A percentile compares a stretch with the other conserved stretches of the same genome.
Evolutionary conservation across 768 basidiomycete species (phyloP).

Genomic region (Pulveroboletus sp.): DNA sequence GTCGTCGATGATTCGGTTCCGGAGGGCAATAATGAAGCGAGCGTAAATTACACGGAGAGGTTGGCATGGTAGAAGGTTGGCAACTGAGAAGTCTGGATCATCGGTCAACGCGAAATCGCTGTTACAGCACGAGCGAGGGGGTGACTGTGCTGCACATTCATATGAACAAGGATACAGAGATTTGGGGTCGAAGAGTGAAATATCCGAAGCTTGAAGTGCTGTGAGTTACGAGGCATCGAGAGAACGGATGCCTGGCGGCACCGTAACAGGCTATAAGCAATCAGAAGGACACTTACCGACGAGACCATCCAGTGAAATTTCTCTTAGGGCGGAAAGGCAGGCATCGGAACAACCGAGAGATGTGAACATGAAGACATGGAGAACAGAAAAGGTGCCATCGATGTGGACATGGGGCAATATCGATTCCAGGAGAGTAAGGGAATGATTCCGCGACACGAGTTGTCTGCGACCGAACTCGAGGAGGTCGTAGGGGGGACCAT

Average conservation of each 20-base stretch:
- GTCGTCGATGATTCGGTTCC: constrained; percentile 48
- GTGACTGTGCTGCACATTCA: constrained; percentile 38
- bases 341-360: constrained; percentile 31
- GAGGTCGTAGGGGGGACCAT: constrained; percentile 32
- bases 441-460: constrained; percentile 39
- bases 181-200: constrained; percentile 43
- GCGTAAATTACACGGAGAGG: constrained; percentile 39
- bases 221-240: constrained; percentile 8
- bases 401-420: constrained; percentile 52
- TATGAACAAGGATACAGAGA: constrained; percentile 54
- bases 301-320: constrained; percentile 48
- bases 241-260: constrained; percentile 2
- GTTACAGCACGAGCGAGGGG: constrained; percentile 41
- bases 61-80: constrained; percentile 44
- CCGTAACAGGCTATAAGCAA: background rate
- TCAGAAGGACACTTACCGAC: constrained; percentile 39
- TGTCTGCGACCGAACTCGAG: constrained; percentile 57
- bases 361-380: constrained; percentile 60
- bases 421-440: constrained; percentile 43
- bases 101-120: constrained; percentile 13
- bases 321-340: constrained; percentile 33
- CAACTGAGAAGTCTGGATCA: constrained; percentile 28
- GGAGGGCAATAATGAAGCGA: constrained; percentile 64
- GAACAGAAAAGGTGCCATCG: constrained; percentile 38
- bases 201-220: constrained; percentile 37